Conservation (phyloP, 345 rosid genomes). For the Geranium rotundifolium region DNA sequence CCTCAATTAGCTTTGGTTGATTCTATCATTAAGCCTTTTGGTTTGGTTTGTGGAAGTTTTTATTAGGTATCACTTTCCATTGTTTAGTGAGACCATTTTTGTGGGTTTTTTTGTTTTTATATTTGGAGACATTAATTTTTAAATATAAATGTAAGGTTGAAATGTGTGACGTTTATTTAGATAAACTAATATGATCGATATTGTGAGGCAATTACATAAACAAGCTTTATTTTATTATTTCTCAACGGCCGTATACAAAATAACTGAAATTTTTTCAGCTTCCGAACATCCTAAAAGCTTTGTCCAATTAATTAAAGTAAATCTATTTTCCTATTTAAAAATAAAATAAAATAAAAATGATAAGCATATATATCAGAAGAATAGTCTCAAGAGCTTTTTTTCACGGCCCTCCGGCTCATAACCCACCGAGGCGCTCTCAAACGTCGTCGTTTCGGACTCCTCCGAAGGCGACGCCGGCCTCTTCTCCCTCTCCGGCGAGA, state of each 20-base stretch:
- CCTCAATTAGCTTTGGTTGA: background rate
- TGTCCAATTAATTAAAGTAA: no score
- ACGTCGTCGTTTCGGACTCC: slow-evolving; percentile 5
- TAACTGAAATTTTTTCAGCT: no score
- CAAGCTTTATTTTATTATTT: no score
- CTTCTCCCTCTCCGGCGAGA: slow-evolving; percentile 26
- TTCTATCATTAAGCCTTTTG: background rate
- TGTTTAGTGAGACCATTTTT: background rate
- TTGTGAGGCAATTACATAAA: no score
- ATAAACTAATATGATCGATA: no score
- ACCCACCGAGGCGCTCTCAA: slow-evolving; percentile 1
- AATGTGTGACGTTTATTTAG: no score
- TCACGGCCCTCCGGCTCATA: background rate
- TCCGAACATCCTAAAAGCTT: no score
- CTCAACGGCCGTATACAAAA: no score
- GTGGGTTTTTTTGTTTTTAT: background rate
- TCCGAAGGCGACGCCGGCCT: slow-evolving; percentile 14
- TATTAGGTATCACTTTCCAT: background rate
- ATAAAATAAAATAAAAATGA: no score
- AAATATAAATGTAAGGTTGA: no score
- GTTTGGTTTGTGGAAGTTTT: background rate
- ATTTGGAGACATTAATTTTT: no score
- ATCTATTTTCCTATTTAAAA: no score
- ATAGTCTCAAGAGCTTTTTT: background rate
- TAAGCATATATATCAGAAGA: background rate